Evolutionary conservation across 2,329 filamentous ascomycete species (phyloP), one percentile per base, ranked within the genome.

Genomic region (Fusarium sp.): DNA sequence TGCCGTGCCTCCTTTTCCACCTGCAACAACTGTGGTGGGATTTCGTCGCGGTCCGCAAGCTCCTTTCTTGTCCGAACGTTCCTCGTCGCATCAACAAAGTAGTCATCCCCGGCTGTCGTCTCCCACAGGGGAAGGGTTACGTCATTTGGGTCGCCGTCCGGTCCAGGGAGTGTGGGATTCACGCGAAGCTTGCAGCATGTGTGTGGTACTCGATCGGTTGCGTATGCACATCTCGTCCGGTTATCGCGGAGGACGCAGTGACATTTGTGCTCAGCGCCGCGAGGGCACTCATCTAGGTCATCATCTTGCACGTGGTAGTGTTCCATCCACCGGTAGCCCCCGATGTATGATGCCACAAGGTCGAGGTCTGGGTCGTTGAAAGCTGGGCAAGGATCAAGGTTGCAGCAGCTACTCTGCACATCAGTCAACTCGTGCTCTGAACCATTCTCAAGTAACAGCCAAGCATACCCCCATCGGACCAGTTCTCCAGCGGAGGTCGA

Each of bases 261-360:
- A 11, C 59, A 52, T 22, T 67, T 45, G 52, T 75, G 73, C 11
- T 47, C 38, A 16, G 60, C 20, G n/a, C 73, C 71, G 4, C 37
- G 62, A n/a, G 69, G 64, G 52, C 73, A 75, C 58, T 74, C 73
- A 27, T 75, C 61, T 2, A 64, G 4, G 40, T 75, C 73, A 20
- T 63, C 50, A 45, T 74, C 73, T 50, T 69, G 69, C 16, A 75
- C 64, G 38, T 75, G 73, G 62, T 75, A 72, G 47, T 75, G 73
- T 29, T 70, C 64, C 54, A 72, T 67, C 45, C 54, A 64, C 10
- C n/a, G 62, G 34, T 67, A 68, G 16, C 66, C 69, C n/a, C 71
- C 71, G 22, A 75, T 61, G 13, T 64, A 67, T 3, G 66, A 62
- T 22, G 71, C 69, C 6, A 72, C 68, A 5, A 74, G 64, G 29